phyloP scores from a whole-genome alignment of 1,139 yeast species.

The Magnusiomyces starmeri region DNA sequence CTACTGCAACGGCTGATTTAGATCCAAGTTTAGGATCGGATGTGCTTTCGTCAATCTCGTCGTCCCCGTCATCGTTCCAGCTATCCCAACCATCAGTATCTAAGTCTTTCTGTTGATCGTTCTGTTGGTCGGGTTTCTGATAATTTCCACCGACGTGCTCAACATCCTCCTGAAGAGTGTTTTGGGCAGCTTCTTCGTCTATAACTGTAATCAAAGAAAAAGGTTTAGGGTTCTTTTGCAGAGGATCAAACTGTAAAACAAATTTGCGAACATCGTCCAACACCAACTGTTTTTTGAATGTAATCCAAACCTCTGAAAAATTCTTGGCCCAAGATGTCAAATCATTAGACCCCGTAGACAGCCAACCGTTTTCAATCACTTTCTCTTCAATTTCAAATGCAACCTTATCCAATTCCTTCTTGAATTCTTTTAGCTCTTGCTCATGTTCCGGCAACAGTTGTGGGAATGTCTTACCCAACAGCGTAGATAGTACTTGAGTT shows the following conservation, averaged over 20 bases:
- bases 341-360: conserved; percentile 17
- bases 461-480: conserved; percentile 22
- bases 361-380: conserved; percentile 12
- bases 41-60: neutral
- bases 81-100: conserved; percentile 21
- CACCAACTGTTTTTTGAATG: neutral
- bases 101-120: conserved; percentile 2
- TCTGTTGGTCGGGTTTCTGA: neutral
- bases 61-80: conserved; percentile 24
- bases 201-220: too few species aligned
- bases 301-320: conserved; percentile 11
- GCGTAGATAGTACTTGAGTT: conserved; percentile 19
- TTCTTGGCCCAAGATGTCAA: conserved; percentile 3
- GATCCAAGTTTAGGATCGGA: neutral
- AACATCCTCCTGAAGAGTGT: too few species aligned
- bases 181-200: too few species aligned
- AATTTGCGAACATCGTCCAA: neutral
- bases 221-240: too few species aligned
- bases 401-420: conserved; percentile 18
- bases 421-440: conserved; percentile 21
- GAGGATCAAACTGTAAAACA: too few species aligned
- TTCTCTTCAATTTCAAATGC: conserved; percentile 15
- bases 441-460: conserved; percentile 23
- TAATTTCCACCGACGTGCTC: too few species aligned
- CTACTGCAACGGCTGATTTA: conserved; percentile 13